Conservation (phyloP, 2,329 filamentous ascomycete genomes). For the Albophoma yamanashiensis region DNA sequence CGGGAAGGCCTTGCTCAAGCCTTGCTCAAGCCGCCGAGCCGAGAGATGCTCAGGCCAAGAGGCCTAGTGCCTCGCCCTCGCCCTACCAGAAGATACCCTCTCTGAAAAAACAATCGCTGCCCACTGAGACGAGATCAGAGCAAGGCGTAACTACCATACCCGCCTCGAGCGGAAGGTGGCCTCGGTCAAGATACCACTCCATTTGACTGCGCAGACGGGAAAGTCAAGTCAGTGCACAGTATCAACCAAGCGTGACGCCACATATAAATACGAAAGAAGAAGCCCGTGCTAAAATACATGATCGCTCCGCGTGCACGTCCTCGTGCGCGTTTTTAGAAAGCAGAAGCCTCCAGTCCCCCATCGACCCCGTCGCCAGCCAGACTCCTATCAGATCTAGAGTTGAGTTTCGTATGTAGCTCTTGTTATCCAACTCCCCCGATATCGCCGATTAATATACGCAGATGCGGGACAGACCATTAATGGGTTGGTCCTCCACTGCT, state of each 20-base stretch:
- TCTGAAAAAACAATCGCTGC: constrained; percentile 6
- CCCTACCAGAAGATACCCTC: constrained; percentile 4
- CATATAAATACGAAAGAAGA: background rate
- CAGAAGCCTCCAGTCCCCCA: background rate
- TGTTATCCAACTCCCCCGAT: background rate
- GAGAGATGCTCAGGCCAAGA: constrained; percentile 5
- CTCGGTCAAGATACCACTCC: background rate
- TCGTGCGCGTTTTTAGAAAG: background rate
- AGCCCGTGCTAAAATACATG: background rate
- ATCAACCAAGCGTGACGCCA: background rate
- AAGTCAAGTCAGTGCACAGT: background rate
- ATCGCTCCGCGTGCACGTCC: background rate
- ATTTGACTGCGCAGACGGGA: background rate
- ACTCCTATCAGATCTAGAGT: background rate
- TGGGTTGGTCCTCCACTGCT: constrained; percentile 23
- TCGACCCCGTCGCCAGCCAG: background rate
- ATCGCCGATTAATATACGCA: background rate
- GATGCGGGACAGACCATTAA: background rate
- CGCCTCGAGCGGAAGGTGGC: background rate
- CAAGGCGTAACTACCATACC: background rate
- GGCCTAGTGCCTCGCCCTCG: constrained; percentile 3
- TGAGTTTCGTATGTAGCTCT: background rate
- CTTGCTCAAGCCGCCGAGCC: too few relatives aligned
- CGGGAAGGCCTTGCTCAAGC: too few relatives aligned
- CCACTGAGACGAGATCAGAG: constrained; percentile 23